Conservation (phyloP, 2,329 filamentous ascomycete genomes). For the Immersiporthe knoxdaviesiana region DNA sequence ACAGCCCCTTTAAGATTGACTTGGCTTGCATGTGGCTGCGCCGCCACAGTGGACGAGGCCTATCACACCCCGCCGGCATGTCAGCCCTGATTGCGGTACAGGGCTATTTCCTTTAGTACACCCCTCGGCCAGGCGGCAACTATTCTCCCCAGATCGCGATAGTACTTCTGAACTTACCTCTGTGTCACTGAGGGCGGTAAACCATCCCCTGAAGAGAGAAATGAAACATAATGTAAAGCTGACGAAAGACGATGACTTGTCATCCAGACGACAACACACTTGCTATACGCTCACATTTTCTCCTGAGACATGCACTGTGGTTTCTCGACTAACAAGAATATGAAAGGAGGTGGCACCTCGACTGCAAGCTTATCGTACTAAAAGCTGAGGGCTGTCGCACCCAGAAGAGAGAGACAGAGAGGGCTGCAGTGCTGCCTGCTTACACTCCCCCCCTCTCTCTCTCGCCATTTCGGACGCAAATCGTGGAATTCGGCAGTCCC, state of each 20-base stretch:
- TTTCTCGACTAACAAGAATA: background rate
- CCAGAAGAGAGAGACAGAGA: background rate
- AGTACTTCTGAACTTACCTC: background rate
- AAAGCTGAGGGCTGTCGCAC: background rate
- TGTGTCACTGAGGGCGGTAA: background rate
- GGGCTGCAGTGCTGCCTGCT: background rate
- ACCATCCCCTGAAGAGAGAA: background rate
- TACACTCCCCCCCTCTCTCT: too few species aligned
- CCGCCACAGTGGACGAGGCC: slow-evolving; percentile 1
- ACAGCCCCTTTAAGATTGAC: slow-evolving; percentile 3
- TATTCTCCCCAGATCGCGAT: background rate
- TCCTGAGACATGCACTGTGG: background rate
- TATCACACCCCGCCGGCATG: background rate
- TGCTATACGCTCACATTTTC: background rate
- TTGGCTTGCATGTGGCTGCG: background rate
- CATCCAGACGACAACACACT: background rate
- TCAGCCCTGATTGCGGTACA: background rate
- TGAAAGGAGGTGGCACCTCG: background rate
- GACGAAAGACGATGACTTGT: background rate
- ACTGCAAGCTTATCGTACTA: background rate
- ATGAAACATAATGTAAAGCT: background rate
- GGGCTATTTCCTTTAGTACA: background rate
- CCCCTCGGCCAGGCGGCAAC: background rate
- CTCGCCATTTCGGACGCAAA: background rate
- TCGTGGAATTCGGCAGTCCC: background rate